These are phyloP conservation scores for Solanum lycopersicoides DNA, from an alignment of 257 asterid species.

Conservation along the genomic window DNA sequence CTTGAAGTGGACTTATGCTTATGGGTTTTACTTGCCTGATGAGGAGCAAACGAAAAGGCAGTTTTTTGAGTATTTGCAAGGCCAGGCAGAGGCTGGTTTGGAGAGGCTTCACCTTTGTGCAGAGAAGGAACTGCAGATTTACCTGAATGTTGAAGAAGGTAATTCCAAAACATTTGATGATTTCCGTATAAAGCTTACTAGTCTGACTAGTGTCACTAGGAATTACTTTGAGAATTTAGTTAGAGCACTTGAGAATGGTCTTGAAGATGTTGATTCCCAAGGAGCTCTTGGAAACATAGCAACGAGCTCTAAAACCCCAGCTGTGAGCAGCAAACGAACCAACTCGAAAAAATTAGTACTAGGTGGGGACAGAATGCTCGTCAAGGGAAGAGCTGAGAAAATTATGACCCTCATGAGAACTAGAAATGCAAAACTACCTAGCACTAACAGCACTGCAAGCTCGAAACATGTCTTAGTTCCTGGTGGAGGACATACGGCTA, in stretches of 20 bases:
- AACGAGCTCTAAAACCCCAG: not conserved
- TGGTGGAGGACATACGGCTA: not conserved
- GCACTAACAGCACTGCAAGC: not conserved
- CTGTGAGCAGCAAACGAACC: not conserved
- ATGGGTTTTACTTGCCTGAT: constrained; percentile 6
- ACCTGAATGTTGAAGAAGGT: not conserved
- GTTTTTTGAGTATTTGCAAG: constrained; percentile 3
- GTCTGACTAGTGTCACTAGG: constrained; percentile 4
- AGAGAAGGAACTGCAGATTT: constrained; percentile 5
- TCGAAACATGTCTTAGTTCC: not conserved
- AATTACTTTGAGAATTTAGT: constrained; percentile 5
- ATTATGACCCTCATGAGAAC: not conserved
- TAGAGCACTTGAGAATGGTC: constrained; percentile 8
- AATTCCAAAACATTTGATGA: constrained; percentile 2
- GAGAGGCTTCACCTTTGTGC: constrained; percentile 10
- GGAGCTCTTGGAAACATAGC: not conserved
- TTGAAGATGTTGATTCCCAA: constrained; percentile 1
- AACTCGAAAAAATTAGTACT: not conserved
- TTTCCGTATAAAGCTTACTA: constrained; percentile 1
- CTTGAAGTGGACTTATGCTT: constrained; percentile 8
- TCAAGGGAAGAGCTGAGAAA: not conserved
- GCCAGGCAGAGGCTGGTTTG: constrained; percentile 2
- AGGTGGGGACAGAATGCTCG: not conserved
- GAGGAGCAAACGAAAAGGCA: not conserved
- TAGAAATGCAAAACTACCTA: not conserved